phyloP scores from a whole-genome alignment of 805 yeast genomes.

The Candida suzukii region DNA sequence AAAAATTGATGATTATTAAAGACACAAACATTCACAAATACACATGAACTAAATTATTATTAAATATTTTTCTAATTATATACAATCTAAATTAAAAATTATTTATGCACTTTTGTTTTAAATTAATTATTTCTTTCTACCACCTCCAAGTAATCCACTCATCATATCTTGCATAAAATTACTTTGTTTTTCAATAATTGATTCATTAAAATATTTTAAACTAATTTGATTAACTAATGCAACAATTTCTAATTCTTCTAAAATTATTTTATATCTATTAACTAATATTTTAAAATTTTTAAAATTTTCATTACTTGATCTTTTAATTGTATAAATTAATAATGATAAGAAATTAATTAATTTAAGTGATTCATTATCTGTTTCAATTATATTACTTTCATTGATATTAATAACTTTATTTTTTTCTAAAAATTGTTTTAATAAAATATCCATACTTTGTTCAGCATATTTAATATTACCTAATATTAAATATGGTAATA shows the following conservation, averaged over 20 bases:
- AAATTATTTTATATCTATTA: constrained; percentile 28
- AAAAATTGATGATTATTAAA: constrained; percentile 1
- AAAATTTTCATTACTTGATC: constrained; percentile 28
- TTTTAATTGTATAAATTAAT: constrained; percentile 52
- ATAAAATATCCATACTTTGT: constrained; percentile 31
- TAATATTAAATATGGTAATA: constrained; percentile 66
- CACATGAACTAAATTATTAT: no score
- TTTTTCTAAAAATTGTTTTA: constrained; percentile 21
- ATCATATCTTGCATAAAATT: constrained; percentile 68
- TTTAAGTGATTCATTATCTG: constrained; percentile 16
- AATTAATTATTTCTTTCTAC: constrained; percentile 1
- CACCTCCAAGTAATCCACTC: constrained; percentile 57
- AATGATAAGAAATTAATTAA: constrained; percentile 66
- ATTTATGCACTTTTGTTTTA: neutral
- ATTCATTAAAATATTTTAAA: constrained; percentile 19
- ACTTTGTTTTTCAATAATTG: constrained; percentile 37
- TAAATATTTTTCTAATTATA: no score
- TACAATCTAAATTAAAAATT: no score
- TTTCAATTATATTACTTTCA: constrained; percentile 21
- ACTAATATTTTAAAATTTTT: constrained; percentile 35
- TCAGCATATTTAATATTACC: constrained; percentile 58
- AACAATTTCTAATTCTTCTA: constrained; percentile 15
- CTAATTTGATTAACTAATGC: constrained; percentile 23
- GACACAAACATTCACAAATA: neutral
- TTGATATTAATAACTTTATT: constrained; percentile 8